A percentile compares a stretch with the other conserved stretches of the same genome.
Conservation (phyloP, 2,329 filamentous ascomycete genomes). For the Tolypocladium inflatum region DNA sequence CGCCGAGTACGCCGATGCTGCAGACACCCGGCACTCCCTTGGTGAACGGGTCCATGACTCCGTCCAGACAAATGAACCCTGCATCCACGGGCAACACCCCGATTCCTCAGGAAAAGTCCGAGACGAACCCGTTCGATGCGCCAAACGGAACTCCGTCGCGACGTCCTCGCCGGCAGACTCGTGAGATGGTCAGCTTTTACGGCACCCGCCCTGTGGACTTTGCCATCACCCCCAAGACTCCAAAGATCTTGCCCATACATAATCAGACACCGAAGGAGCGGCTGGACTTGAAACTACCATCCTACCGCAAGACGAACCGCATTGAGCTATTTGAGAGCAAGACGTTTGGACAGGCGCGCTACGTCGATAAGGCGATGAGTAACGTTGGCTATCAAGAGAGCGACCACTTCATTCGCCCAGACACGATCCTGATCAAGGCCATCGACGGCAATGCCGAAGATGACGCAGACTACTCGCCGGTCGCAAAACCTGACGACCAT, state of each 20-base stretch:
- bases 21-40: constrained; percentile 17
- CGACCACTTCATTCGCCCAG: constrained; percentile 74
- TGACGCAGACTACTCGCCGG: constrained; percentile 38
- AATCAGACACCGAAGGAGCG: constrained; percentile 75
- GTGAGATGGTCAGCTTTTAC: constrained; percentile 45
- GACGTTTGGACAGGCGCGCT: constrained; percentile 74
- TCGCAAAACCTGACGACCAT: constrained; percentile 18
- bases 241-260: constrained; percentile 63
- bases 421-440: constrained; percentile 59
- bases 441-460: constrained; percentile 51
- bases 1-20: constrained; percentile 25
- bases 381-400: constrained; percentile 94
- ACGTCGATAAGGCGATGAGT: constrained; percentile 93
- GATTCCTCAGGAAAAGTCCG: constrained; percentile 21
- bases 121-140: constrained; percentile 21
- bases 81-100: constrained; percentile 33
- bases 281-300: constrained; percentile 66
- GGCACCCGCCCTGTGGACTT: constrained; percentile 36
- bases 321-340: constrained; percentile 77
- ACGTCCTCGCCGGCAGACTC: constrained; percentile 33
- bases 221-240: constrained; percentile 39
- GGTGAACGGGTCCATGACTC: constrained; percentile 33
- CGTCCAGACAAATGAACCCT: constrained; percentile 34
- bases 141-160: constrained; percentile 22
- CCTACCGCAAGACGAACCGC: constrained; percentile 69